A percentile compares a stretch with the other conserved stretches of the same genome.
Conservation (phyloP, 2,329 filamentous ascomycete genomes). For the Rhynchosporium graminicola region DNA sequence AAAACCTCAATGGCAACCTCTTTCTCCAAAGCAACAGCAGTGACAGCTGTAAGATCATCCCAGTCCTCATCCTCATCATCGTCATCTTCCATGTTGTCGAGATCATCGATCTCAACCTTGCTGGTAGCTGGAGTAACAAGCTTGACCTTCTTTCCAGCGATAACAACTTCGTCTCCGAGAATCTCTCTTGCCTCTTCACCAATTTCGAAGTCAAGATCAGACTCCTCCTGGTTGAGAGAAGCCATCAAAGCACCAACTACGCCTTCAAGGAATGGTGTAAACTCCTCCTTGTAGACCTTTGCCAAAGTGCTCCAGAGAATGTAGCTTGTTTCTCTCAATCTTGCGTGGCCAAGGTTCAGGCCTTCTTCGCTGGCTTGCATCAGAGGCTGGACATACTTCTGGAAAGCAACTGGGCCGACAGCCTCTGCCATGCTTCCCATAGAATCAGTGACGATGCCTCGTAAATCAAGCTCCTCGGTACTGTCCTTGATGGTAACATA, state of each 20-base stretch:
- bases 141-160: slow-evolving; percentile 84
- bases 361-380: slow-evolving; percentile 94
- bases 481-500: slow-evolving; percentile 86
- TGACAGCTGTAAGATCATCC: slow-evolving; percentile 81
- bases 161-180: slow-evolving; percentile 72
- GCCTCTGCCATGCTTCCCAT: slow-evolving; percentile 91
- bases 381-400: slow-evolving; percentile 85
- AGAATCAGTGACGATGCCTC: slow-evolving; percentile 86
- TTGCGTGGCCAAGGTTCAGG: slow-evolving; percentile 81
- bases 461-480: slow-evolving; percentile 85
- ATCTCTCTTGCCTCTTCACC: slow-evolving; percentile 74
- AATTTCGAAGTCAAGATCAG: slow-evolving; percentile 74
- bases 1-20: slow-evolving; percentile 96
- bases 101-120: slow-evolving; percentile 61
- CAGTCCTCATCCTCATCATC: slow-evolving; percentile 81
- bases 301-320: slow-evolving; percentile 94
- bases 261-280: slow-evolving; percentile 74
- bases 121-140: slow-evolving; percentile 56
- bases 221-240: slow-evolving; percentile 86
- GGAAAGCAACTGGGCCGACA: slow-evolving; percentile 82
- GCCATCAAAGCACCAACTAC: slow-evolving; percentile 80
- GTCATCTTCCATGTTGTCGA: slow-evolving; percentile 63
- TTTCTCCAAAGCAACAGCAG: slow-evolving; percentile 90
- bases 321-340: slow-evolving; percentile 93
- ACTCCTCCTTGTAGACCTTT: slow-evolving; percentile 87